Percentiles rank a stretch among this genome's conserved stretches.
phyloP scores from a whole-genome alignment of 2,329 filamentous ascomycete species.

The Sporothrix brunneoviolacea region DNA sequence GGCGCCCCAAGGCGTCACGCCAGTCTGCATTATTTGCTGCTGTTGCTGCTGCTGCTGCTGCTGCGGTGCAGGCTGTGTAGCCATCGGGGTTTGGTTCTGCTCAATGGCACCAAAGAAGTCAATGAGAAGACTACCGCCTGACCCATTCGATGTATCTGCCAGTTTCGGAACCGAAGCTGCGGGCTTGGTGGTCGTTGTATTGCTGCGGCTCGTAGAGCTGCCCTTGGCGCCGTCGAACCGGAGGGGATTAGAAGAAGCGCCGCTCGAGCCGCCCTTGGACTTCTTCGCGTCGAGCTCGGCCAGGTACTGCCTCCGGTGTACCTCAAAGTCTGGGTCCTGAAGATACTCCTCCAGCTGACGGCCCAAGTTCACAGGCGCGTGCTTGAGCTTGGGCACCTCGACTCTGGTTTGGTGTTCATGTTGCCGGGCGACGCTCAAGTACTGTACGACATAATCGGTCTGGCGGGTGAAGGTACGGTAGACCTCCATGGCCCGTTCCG shows the following conservation, averaged over 20 bases:
- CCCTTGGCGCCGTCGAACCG: not conserved
- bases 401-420: slow-evolving; percentile 89
- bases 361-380: slow-evolving; percentile 86
- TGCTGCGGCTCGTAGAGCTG: slow-evolving; percentile 21
- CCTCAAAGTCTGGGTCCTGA: slow-evolving; percentile 89
- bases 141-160: slow-evolving; percentile 49
- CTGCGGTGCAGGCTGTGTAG: slow-evolving; percentile 36
- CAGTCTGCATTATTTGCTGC: slow-evolving; percentile 22
- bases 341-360: slow-evolving; percentile 90
- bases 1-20: slow-evolving; percentile 33
- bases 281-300: slow-evolving; percentile 72
- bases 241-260: slow-evolving; percentile 28
- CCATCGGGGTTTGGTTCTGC: slow-evolving; percentile 71
- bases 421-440: slow-evolving; percentile 76
- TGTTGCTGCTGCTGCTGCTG: slow-evolving; percentile 15
- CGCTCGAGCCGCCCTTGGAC: slow-evolving; percentile 33
- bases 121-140: slow-evolving; percentile 67
- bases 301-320: slow-evolving; percentile 85
- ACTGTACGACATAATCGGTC: slow-evolving; percentile 88
- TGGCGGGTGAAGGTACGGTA: slow-evolving; percentile 89
- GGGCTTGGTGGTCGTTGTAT: slow-evolving; percentile 30
- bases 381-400: slow-evolving; percentile 94
- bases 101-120: slow-evolving; percentile 95
- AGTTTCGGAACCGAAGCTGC: slow-evolving; percentile 35
- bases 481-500: slow-evolving; percentile 82